These are phyloP conservation scores for Clonostachys chloroleuca DNA, from an alignment of 2,329 filamentous ascomycete genomes.

Conservation along the genomic window DNA sequence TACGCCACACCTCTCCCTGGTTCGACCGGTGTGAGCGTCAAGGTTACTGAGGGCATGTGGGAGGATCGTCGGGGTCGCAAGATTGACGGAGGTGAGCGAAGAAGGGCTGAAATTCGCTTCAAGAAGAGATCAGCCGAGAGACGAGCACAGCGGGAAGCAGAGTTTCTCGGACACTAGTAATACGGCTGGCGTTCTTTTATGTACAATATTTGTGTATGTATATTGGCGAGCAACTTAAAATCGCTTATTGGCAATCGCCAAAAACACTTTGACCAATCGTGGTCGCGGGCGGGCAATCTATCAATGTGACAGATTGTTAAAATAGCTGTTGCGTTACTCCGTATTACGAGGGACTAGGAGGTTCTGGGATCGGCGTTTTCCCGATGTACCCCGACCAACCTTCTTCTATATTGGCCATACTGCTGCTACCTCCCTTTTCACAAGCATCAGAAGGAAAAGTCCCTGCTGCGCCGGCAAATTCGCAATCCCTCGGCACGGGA, in stretches of 20 bases:
- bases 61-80: slow-evolving; percentile 83
- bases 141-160: slow-evolving; percentile 56
- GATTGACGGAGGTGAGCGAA: slow-evolving; percentile 93
- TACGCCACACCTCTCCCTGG: slow-evolving; percentile 67
- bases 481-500: too few species aligned
- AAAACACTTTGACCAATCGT: too few species aligned
- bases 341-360: too few species aligned
- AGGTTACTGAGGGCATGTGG: slow-evolving; percentile 85
- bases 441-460: too few species aligned
- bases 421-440: too few species aligned
- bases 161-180: slow-evolving; percentile 14
- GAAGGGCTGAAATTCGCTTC: slow-evolving; percentile 78
- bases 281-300: too few species aligned
- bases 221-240: neutral
- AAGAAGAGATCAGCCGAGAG: slow-evolving; percentile 80
- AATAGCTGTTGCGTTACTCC: too few species aligned
- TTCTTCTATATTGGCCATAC: too few species aligned
- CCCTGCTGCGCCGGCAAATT: too few species aligned
- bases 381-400: too few species aligned
- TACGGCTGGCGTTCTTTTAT: neutral
- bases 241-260: neutral
- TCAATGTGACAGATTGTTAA: too few species aligned
- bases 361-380: too few species aligned
- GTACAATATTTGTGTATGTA: neutral
- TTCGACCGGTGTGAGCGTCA: slow-evolving; percentile 59